Evolutionary conservation across 257 asterid genomes (phyloP).

Genomic region (Linaria vulgaris): DNA sequence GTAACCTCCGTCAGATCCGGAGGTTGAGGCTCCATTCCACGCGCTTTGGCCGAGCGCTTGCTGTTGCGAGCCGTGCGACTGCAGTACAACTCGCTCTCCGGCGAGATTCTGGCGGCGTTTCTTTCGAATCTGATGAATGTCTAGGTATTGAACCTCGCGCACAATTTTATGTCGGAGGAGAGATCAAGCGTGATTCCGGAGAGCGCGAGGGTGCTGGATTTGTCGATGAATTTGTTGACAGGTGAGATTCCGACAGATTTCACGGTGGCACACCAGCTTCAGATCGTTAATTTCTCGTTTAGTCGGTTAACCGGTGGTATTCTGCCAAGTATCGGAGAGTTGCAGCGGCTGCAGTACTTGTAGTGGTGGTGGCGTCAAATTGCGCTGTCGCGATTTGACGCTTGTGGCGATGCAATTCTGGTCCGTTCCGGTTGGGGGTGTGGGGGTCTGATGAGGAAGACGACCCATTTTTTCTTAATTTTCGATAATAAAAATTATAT

Average conservation of each 20-base stretch:
- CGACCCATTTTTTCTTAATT: too few species aligned
- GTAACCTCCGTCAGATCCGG: constrained; percentile 48
- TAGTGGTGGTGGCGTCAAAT: too few species aligned
- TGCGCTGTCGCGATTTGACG: too few species aligned
- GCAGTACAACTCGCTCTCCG: constrained; percentile 65
- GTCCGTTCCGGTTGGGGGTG: too few species aligned
- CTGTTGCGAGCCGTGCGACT: constrained; percentile 65
- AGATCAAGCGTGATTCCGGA: constrained; percentile 37
- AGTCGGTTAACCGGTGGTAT: constrained; percentile 61
- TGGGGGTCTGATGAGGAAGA: too few species aligned
- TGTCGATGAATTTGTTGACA: constrained; percentile 58
- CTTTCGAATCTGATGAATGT: constrained; percentile 53
- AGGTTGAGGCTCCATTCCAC: constrained; percentile 65
- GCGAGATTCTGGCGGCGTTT: constrained; percentile 46
- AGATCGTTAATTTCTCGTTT: constrained; percentile 56
- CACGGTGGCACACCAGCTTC: constrained; percentile 48
- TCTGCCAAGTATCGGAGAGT: constrained; percentile 53
- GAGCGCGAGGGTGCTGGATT: constrained; percentile 50
- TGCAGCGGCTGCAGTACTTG: constrained; percentile 49
- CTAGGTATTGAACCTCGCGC: constrained; percentile 55
- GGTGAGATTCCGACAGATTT: constrained; percentile 55
- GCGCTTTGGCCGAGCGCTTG: constrained; percentile 41
- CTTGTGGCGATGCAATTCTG: too few species aligned
- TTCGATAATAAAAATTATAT: too few species aligned
- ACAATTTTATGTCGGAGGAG: constrained; percentile 52